Evolutionary conservation across 2,329 filamentous ascomycete species (phyloP).

Genomic region (Helotiales sp.): DNA sequence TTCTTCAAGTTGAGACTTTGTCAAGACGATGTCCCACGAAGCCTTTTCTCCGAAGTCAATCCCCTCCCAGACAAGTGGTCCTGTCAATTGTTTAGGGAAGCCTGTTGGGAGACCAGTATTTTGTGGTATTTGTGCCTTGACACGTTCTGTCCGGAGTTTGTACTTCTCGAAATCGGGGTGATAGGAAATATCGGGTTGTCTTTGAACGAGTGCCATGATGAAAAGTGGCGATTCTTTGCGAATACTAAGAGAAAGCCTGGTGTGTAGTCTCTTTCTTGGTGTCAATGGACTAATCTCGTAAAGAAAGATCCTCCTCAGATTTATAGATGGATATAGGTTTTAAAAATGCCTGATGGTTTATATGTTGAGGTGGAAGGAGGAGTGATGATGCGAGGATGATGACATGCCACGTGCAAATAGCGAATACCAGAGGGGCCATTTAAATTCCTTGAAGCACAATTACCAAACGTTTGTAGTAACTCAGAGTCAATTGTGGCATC

Average conservation of each 20-base stretch:
- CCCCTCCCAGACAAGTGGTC: slow-evolving; percentile 58
- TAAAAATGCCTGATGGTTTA: not conserved
- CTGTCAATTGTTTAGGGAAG: slow-evolving; percentile 50
- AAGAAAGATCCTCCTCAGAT: not conserved
- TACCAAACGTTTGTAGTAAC: no score
- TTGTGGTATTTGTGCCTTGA: slow-evolving; percentile 43
- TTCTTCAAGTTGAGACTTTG: slow-evolving; percentile 47
- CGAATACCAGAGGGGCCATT: slow-evolving; percentile 4
- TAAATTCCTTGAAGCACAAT: no score
- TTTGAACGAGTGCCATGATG: not conserved
- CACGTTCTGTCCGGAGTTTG: slow-evolving; percentile 47
- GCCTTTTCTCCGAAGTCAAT: slow-evolving; percentile 46
- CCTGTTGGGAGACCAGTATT: slow-evolving; percentile 45
- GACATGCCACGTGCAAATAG: slow-evolving; percentile 8
- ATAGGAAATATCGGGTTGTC: slow-evolving; percentile 60
- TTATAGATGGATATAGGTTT: not conserved
- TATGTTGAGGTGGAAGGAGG: slow-evolving; percentile 2
- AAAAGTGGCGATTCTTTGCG: not conserved
- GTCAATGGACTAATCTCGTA: no score
- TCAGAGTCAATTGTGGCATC: no score
- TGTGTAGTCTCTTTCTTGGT: no score
- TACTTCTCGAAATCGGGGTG: slow-evolving; percentile 55
- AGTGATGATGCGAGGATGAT: not conserved
- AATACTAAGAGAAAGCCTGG: no score
- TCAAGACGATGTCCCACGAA: slow-evolving; percentile 55